A percentile compares a stretch with the other conserved stretches of the same genome.
Conservation (phyloP, 2,329 filamentous ascomycete genomes). For the Botrytis hyacinthi region DNA sequence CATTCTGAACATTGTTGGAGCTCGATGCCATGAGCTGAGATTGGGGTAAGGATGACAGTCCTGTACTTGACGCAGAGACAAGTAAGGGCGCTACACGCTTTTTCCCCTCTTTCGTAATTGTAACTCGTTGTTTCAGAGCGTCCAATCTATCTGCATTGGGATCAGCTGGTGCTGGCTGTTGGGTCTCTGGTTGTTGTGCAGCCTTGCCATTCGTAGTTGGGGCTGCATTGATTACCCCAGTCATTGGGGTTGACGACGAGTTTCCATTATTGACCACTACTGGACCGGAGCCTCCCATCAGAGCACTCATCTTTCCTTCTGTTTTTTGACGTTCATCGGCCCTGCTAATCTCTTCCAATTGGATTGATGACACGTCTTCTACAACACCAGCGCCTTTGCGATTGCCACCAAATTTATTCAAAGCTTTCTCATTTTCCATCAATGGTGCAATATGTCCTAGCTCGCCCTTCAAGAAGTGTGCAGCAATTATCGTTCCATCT, state of each 20-base stretch:
- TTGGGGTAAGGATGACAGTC: constrained; percentile 84
- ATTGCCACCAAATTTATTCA: constrained; percentile 89
- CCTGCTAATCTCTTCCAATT: constrained; percentile 88
- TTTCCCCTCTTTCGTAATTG: constrained; percentile 93
- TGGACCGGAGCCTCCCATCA: constrained; percentile 79
- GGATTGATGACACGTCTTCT: constrained; percentile 85
- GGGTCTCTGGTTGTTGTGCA: constrained; percentile 41
- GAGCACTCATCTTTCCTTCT: constrained; percentile 93
- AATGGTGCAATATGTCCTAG: constrained; percentile 82
- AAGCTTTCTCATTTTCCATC: constrained; percentile 86
- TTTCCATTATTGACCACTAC: constrained; percentile 36
- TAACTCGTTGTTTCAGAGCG: constrained; percentile 84
- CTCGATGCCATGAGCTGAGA: constrained; percentile 80
- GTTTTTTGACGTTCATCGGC: constrained; percentile 85
- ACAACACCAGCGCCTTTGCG: constrained; percentile 86
- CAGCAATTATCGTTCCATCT: constrained; percentile 81
- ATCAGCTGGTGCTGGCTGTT: constrained; percentile 42
- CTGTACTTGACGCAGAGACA: constrained; percentile 83
- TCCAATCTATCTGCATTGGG: constrained; percentile 59
- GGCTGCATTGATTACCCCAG: constrained; percentile 27
- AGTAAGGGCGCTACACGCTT: constrained; percentile 91
- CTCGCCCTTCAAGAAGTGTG: constrained; percentile 82
- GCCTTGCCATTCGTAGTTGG: constrained; percentile 30
- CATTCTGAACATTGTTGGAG: constrained; percentile 62
- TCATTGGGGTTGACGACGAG: constrained; percentile 31